A percentile compares a stretch with the other conserved stretches of the same genome.
Conservation (phyloP, 305 asterid genomes). For the Plantago lanceolata region DNA sequence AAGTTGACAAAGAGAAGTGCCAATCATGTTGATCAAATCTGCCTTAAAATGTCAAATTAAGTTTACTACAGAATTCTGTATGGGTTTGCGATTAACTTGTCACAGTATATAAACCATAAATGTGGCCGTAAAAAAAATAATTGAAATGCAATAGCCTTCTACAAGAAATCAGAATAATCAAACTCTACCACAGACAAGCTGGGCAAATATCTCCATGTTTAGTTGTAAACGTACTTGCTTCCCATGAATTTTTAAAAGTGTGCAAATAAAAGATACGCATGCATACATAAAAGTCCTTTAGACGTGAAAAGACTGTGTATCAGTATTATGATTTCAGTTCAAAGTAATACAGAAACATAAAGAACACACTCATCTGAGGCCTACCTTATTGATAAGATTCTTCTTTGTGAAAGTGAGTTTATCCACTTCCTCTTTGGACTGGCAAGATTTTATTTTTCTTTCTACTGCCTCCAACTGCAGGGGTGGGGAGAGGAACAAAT, state of each 20-base stretch:
- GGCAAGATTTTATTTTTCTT: constrained; percentile 53
- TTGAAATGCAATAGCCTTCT: not conserved
- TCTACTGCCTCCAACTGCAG: constrained; percentile 70
- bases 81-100: not conserved
- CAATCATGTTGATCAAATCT: not conserved
- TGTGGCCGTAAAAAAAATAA: not conserved
- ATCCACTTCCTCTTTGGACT: constrained; percentile 81
- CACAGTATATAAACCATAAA: not conserved
- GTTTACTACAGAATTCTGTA: not conserved
- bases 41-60: not conserved
- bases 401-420: constrained; percentile 73
- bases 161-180: not conserved
- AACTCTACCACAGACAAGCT: not conserved
- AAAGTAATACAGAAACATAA: constrained; percentile 3
- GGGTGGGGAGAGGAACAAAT: constrained; percentile 8
- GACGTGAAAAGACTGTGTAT: not conserved
- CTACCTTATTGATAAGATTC: constrained; percentile 77
- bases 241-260: not conserved
- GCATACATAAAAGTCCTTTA: not conserved
- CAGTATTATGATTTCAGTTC: not conserved
- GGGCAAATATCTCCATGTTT: too few species aligned
- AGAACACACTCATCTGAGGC: not conserved
- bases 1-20: constrained; percentile 16
- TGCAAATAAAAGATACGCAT: too few species aligned
- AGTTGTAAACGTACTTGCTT: not conserved